A percentile compares a stretch with the other conserved stretches of the same genome.
Conservation (phyloP, 129 eudicot genomes). For the Centella asiatica region DNA sequence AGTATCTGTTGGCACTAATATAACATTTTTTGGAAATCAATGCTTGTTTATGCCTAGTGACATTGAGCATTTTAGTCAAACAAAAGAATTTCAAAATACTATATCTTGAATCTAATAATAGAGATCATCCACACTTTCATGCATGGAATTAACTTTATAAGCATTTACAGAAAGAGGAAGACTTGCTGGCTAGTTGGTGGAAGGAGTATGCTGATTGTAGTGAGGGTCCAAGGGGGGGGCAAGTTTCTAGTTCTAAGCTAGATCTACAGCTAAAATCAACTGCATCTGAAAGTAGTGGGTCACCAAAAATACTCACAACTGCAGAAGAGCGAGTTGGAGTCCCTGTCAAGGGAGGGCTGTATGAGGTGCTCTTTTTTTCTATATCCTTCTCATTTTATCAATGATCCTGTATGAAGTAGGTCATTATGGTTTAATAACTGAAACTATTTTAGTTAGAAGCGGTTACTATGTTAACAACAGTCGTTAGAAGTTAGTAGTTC, state of each 20-base stretch:
- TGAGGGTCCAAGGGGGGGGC: constrained; percentile 72
- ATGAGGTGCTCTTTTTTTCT: constrained; percentile 56
- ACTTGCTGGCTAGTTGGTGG: constrained; percentile 88
- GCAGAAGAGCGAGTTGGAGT: constrained; percentile 97
- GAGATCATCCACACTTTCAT: neutral
- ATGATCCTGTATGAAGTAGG: neutral
- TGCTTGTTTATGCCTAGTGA: neutral
- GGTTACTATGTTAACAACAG: no score
- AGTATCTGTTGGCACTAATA: neutral
- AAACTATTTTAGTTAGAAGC: no score
- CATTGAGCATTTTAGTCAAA: neutral
- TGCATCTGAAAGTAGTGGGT: constrained; percentile 25
- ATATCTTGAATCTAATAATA: neutral
- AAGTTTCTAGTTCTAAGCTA: constrained; percentile 31
- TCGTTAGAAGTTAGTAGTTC: no score
- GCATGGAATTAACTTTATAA: constrained; percentile 6
- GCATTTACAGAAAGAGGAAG: constrained; percentile 72
- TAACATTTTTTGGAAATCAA: neutral
- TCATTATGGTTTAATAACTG: neutral
- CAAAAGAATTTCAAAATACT: neutral
- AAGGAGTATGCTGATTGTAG: constrained; percentile 92
- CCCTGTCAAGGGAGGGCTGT: constrained; percentile 96
- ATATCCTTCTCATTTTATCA: neutral
- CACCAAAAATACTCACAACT: constrained; percentile 22
- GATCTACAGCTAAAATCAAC: constrained; percentile 25